Base-by-base conservation (phyloP, 169 alveolate species). In the Hammondia hammondi region DNA sequence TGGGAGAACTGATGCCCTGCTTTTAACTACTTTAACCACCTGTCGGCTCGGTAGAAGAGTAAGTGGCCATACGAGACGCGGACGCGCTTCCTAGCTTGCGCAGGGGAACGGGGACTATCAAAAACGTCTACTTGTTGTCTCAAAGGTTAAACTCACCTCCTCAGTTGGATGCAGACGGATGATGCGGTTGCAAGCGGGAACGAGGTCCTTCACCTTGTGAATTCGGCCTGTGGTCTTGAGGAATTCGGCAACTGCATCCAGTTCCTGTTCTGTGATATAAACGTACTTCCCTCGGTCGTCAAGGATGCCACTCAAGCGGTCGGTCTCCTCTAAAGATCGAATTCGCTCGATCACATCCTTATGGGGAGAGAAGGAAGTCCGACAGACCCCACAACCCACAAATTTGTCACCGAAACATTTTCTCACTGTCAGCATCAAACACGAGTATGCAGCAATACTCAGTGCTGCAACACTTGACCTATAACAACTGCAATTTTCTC, bases 121-220 rank as follows among this genome's bases (percentile, higher is more conserved):
- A 14, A 52, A 52, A 52, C 0, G 24, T 7, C 61, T 52, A 14
- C 19, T 7, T 52, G 10, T 52, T 7, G 24, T 52, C n/a, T n/a
- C 61, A 52, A 52, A 1, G 61, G 32, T 1, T 14, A 17, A 77
- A 19, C 87, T 77, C 32, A 77, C 87, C 21, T 77, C 87, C 10
- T 77, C 87, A 77, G 43, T 39, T 7, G 94, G 94, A 24, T 46
- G 48, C 45, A 91, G 94, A 27, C 94, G 43, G 57, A 91, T 91
- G 39, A 91, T 91, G 19, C 94, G 88, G 77, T 91, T 91, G 81
- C 94, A 91, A 27, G 84, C 77, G 73, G 89, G 61, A 46, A 91
- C 89, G 10, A 91, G 56, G 48, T 91, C 94, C 27, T 81, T 91
- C 81, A 71, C 94, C 88, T 72, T 91, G 94, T 81, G 70, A 21